Conservation (phyloP, 148 eudicot genomes). For the Limonium bicolor region DNA sequence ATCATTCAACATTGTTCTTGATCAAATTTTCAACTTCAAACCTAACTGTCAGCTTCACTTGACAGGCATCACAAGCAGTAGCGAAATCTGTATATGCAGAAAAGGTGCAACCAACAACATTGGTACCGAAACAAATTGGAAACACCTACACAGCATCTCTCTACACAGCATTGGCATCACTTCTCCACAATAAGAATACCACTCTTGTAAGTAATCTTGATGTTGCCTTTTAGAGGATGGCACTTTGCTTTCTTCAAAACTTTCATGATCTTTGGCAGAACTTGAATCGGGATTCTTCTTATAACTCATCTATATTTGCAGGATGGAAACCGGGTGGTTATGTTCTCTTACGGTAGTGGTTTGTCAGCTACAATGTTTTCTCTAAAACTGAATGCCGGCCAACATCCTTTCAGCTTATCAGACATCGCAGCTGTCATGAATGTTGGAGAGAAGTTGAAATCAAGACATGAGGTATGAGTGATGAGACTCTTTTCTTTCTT, state of each 20-base stretch:
- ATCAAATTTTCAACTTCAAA: not conserved
- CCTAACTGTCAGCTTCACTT: too few relatives aligned
- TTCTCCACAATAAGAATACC: slow-evolving; percentile 62
- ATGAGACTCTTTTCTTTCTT: not conserved
- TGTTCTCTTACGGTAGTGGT: slow-evolving; percentile 97
- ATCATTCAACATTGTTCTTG: not conserved
- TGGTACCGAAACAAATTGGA: slow-evolving; percentile 90
- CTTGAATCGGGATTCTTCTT: not conserved
- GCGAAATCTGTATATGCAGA: slow-evolving; percentile 68
- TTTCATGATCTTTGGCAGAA: not conserved
- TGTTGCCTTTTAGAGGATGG: too few relatives aligned
- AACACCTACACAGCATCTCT: slow-evolving; percentile 97
- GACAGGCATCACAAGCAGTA: slow-evolving; percentile 75
- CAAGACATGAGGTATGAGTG: slow-evolving; percentile 76
- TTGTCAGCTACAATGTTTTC: slow-evolving; percentile 80
- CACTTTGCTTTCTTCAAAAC: not conserved
- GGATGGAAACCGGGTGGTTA: slow-evolving; percentile 65
- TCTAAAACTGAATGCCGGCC: slow-evolving; percentile 45
- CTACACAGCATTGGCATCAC: slow-evolving; percentile 86
- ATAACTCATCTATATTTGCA: slow-evolving; percentile 7
- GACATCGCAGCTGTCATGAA: slow-evolving; percentile 69
- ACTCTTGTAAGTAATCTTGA: slow-evolving; percentile 64
- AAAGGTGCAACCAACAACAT: slow-evolving; percentile 74
- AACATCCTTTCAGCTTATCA: slow-evolving; percentile 66
- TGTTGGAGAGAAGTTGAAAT: slow-evolving; percentile 55